A percentile compares a stretch with the other conserved stretches of the same genome.
Conservation (phyloP, 139 green algal species). For the Chlamydomonas schloesseri region DNA sequence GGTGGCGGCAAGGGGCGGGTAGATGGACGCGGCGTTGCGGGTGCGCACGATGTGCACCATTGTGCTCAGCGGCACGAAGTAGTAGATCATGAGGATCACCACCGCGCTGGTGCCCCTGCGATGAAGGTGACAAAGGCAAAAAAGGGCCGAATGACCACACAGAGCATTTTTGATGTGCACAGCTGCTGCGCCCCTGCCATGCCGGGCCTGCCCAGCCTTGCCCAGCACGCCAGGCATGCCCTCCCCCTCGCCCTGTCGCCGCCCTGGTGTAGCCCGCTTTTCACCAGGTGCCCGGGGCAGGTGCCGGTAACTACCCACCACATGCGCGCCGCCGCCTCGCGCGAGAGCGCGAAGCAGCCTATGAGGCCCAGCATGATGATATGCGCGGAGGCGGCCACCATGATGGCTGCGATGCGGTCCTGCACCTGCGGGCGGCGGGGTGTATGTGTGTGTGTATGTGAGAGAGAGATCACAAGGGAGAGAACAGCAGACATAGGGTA, state of each 20-base stretch:
- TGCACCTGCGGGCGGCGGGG: constrained; percentile 29
- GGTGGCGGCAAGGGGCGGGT: constrained; percentile 37
- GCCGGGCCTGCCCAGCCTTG: too few species aligned
- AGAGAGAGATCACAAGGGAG: too few species aligned
- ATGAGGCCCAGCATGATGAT: constrained; percentile 43
- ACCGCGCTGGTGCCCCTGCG: constrained; percentile 47
- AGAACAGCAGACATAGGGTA: too few species aligned
- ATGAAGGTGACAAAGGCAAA: too few species aligned
- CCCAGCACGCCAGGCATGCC: too few species aligned
- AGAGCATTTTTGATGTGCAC: too few species aligned
- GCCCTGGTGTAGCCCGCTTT: too few species aligned
- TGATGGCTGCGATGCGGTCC: constrained; percentile 21
- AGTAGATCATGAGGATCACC: constrained; percentile 52
- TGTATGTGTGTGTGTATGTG: too few species aligned
- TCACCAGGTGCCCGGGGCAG: too few species aligned
- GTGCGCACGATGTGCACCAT: constrained; percentile 41
- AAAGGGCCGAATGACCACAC: too few species aligned
- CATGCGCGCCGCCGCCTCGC: not conserved
- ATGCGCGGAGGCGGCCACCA: not conserved
- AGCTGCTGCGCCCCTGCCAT: too few species aligned
- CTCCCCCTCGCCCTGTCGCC: too few species aligned
- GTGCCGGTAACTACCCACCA: constrained; percentile 52
- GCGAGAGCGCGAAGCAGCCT: constrained; percentile 9
- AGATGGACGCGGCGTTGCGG: constrained; percentile 46
- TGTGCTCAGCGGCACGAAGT: constrained; percentile 49